These are phyloP conservation scores for Euphorbia schlechtendalii DNA, from an alignment of 441 rosid genomes.

Conservation along the genomic window DNA sequence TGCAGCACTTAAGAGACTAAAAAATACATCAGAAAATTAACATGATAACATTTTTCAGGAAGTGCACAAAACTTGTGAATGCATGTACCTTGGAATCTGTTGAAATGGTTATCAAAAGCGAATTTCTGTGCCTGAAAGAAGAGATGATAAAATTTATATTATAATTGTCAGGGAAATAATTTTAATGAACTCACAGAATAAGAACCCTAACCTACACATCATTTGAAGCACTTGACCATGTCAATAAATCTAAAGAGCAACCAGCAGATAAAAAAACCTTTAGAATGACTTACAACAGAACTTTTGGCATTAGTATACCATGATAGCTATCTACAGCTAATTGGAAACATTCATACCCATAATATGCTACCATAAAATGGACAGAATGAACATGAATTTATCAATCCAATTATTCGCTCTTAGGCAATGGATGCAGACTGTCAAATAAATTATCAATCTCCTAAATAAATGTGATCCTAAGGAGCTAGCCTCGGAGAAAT, in stretches of 20 bases:
- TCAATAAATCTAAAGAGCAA: background rate
- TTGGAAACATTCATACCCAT: constrained; percentile 2
- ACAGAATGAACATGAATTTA: background rate
- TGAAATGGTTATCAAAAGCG: constrained; percentile 52
- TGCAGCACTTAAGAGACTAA: background rate
- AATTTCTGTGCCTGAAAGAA: constrained; percentile 41
- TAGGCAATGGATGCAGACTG: background rate
- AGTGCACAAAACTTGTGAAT: background rate
- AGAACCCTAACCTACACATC: constrained; percentile 4
- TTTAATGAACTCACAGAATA: background rate
- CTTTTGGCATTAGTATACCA: background rate
- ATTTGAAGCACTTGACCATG: background rate
- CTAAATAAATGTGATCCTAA: background rate
- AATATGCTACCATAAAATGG: background rate
- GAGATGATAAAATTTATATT: constrained; percentile 5
- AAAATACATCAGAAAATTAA: background rate
- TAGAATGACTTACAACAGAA: background rate
- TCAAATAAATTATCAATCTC: background rate
- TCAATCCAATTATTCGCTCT: background rate
- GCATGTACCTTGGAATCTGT: constrained; percentile 54
- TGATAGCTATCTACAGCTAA: background rate
- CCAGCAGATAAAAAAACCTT: background rate
- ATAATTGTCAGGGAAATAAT: background rate
- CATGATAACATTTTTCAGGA: background rate
- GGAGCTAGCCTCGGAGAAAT: background rate